phyloP scores from a whole-genome alignment of 352 stramenopile species.

The Thraustochytrium striatum region DNA sequence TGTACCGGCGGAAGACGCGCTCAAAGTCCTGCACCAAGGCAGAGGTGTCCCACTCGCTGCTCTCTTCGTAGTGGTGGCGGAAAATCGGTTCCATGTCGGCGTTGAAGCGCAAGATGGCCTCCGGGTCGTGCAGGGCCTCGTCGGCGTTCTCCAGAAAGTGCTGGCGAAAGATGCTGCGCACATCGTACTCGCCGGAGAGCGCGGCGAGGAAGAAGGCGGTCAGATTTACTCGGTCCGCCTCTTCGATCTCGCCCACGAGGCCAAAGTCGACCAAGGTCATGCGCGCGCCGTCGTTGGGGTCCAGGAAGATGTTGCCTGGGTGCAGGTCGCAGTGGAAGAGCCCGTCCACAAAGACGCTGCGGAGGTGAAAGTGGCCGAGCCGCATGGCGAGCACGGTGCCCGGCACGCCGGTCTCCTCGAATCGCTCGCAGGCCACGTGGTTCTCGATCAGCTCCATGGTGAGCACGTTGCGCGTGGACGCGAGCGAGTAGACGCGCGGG shows the following conservation, averaged over 20 bases:
- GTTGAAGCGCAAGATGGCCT: not conserved
- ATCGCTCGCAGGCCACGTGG: not conserved
- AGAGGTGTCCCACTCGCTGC: not conserved
- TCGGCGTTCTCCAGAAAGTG: not conserved
- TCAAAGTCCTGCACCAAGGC: not conserved
- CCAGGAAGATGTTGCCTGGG: slow-evolving; percentile 82
- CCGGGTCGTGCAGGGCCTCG: not conserved
- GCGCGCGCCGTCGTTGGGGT: slow-evolving; percentile 71
- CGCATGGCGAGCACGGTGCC: not conserved
- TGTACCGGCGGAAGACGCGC: not conserved
- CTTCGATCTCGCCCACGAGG: slow-evolving; percentile 54
- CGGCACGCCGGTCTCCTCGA: not conserved
- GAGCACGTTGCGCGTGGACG: slow-evolving; percentile 8
- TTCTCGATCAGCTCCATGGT: slow-evolving; percentile 17
- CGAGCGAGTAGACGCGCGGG: slow-evolving; percentile 6
- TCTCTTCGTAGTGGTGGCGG: not conserved
- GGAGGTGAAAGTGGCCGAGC: slow-evolving; percentile 1
- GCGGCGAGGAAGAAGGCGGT: not conserved
- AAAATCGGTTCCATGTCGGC: not conserved
- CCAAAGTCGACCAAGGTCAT: slow-evolving; percentile 82
- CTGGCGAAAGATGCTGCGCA: not conserved
- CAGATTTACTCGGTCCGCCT: not conserved
- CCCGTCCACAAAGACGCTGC: slow-evolving; percentile 13
- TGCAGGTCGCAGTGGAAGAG: slow-evolving; percentile 84
- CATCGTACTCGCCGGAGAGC: not conserved